These are phyloP conservation scores for Simplicillium sp. DNA, from an alignment of 2,329 filamentous ascomycete genomes.

Conservation along the genomic window DNA sequence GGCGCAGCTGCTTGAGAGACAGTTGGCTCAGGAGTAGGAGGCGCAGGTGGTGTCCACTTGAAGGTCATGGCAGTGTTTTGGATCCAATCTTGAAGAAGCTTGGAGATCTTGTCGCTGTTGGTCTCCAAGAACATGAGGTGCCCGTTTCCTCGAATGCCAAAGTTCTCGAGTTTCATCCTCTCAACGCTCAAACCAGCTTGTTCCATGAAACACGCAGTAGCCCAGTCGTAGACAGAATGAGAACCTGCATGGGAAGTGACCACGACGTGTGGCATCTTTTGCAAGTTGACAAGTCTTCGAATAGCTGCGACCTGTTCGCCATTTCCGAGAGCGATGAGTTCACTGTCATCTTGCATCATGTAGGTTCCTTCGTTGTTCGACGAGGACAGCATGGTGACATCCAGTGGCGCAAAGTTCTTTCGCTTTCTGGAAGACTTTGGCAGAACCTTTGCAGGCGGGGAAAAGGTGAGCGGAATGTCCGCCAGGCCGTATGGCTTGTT, in stretches of 20 bases:
- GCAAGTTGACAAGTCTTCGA: constrained; percentile 37
- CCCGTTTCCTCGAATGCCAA: constrained; percentile 41
- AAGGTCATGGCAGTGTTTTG: too few relatives aligned
- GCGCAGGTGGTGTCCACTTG: too few relatives aligned
- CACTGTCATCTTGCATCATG: constrained; percentile 11
- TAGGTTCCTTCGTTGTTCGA: constrained; percentile 8
- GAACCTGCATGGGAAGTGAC: constrained; percentile 42
- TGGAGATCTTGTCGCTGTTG: constrained; percentile 36
- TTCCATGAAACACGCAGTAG: constrained; percentile 38
- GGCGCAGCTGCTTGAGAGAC: too few relatives aligned
- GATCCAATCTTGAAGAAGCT: constrained; percentile 27
- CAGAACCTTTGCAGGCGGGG: constrained; percentile 18
- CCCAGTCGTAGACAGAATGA: constrained; percentile 46
- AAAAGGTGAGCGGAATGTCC: constrained; percentile 30
- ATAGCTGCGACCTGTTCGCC: constrained; percentile 4
- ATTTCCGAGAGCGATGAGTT: constrained; percentile 5
- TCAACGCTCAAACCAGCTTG: constrained; percentile 39
- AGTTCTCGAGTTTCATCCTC: constrained; percentile 31
- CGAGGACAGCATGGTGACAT: not conserved
- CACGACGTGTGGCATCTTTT: constrained; percentile 35
- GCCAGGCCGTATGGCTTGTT: constrained; percentile 29
- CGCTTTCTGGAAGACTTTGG: not conserved
- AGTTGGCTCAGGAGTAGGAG: too few relatives aligned
- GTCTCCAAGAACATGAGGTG: constrained; percentile 45
- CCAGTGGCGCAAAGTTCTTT: not conserved